These are phyloP conservation scores for Fistulinella cinereoalba DNA, from an alignment of 1,284 basidiomycete genomes.

Conservation along the genomic window DNA sequence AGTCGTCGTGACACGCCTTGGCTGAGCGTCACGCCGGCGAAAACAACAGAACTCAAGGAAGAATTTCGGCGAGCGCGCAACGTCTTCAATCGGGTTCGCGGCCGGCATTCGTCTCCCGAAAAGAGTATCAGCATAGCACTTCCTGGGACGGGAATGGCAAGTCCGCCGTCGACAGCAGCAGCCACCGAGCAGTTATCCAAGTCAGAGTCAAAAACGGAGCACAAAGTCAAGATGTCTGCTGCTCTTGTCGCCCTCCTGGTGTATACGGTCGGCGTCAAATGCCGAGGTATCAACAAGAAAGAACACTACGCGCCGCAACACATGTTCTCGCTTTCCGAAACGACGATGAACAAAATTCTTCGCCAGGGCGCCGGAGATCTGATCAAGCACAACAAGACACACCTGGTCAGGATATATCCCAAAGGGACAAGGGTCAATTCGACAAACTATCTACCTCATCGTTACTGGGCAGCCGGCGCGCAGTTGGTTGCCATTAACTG, in stretches of 20 bases:
- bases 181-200: constrained; percentile 15
- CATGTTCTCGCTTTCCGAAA: constrained; percentile 93
- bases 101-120: constrained; percentile 22
- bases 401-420: constrained; percentile 90
- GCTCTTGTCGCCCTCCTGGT: constrained; percentile 78
- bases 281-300: constrained; percentile 88
- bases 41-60: constrained; percentile 30
- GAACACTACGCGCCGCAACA: constrained; percentile 86
- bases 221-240: constrained; percentile 69
- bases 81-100: constrained; percentile 38
- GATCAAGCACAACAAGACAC: constrained; percentile 85
- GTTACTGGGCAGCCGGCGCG: constrained; percentile 87
- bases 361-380: constrained; percentile 67
- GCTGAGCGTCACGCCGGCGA: constrained; percentile 17
- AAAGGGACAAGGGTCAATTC: constrained; percentile 80
- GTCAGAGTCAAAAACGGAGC: constrained; percentile 12
- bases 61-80: constrained; percentile 39
- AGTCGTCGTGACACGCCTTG: constrained; percentile 5
- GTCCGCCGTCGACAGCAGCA: constrained; percentile 4
- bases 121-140: constrained; percentile 12
- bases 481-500: constrained; percentile 98
- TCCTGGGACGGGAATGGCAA: background rate
- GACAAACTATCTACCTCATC: constrained; percentile 88
- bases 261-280: constrained; percentile 96
- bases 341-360: constrained; percentile 66